Percentiles rank a stretch among this genome's conserved stretches.
phyloP scores from a whole-genome alignment of 495 filamentous ascomycete species.

The Parachaetomium inaequale region DNA sequence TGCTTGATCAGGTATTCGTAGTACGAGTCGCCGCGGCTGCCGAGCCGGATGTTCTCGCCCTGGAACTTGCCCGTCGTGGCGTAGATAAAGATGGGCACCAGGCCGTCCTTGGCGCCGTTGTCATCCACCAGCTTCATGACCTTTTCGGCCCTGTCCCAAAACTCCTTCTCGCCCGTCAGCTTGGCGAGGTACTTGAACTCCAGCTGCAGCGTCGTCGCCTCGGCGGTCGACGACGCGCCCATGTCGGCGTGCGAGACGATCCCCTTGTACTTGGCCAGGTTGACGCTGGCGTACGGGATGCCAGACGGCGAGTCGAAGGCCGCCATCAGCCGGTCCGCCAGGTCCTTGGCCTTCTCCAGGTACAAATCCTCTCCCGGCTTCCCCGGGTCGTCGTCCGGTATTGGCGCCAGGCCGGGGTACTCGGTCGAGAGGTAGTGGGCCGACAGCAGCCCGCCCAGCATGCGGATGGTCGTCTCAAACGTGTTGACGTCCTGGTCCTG shows the following conservation, averaged over 20 bases:
- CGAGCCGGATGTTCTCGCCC: constrained; percentile 82
- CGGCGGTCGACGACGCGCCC: constrained; percentile 91
- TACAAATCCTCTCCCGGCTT: constrained; percentile 82
- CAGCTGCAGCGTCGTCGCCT: constrained; percentile 86
- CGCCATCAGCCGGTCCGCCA: constrained; percentile 79
- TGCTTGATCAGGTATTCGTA: constrained; percentile 99
- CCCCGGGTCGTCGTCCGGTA: constrained; percentile 62
- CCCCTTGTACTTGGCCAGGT: constrained; percentile 70
- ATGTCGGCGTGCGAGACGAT: constrained; percentile 74
- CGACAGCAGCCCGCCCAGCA: constrained; percentile 91
- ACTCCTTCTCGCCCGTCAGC: constrained; percentile 85
- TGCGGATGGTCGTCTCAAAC: constrained; percentile 97
- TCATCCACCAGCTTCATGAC: constrained; percentile 87
- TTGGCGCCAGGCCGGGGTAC: constrained; percentile 63
- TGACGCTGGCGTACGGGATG: constrained; percentile 86
- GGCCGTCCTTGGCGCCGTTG: constrained; percentile 70
- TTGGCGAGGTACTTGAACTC: constrained; percentile 98
- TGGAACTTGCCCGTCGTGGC: constrained; percentile 74
- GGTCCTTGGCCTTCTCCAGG: constrained; percentile 89
- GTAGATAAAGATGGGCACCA: constrained; percentile 87
- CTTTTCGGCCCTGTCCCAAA: constrained; percentile 86
- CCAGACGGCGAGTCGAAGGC: constrained; percentile 86
- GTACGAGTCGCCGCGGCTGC: constrained; percentile 92
- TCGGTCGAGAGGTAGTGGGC: constrained; percentile 86
- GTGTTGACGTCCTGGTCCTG: constrained; percentile 95